Percentiles rank a stretch among this genome's conserved stretches.
Conservation (phyloP, 192 early-diverging fungal species). For the Geranomyces variabilis region DNA sequence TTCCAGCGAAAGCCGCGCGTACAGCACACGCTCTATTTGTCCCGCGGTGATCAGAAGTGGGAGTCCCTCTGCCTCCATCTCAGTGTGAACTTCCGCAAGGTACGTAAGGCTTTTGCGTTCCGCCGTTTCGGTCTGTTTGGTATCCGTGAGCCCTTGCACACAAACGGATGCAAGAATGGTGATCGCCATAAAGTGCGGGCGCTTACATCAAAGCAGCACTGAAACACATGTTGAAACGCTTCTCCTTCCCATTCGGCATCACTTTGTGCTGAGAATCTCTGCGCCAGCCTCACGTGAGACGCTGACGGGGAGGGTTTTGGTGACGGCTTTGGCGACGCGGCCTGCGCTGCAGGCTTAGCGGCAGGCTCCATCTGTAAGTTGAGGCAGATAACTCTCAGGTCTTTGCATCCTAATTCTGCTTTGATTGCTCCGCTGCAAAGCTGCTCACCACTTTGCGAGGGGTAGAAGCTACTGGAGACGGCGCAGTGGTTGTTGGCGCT, state of each 20-base stretch:
- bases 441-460: not conserved
- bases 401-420: too few relatives aligned
- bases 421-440: not conserved
- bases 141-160: not conserved
- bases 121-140: not conserved
- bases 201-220: constrained; percentile 74
- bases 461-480: too few relatives aligned
- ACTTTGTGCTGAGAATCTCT: constrained; percentile 30
- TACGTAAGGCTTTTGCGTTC: constrained; percentile 23
- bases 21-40: constrained; percentile 35
- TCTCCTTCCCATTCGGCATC: constrained; percentile 85
- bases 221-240: constrained; percentile 74
- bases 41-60: constrained; percentile 28
- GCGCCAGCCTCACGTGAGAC: not conserved
- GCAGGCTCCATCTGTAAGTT: not conserved
- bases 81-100: constrained; percentile 30
- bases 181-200: not conserved
- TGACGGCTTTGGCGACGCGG: not conserved
- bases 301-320: constrained; percentile 18
- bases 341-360: not conserved
- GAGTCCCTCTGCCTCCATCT: constrained; percentile 29
- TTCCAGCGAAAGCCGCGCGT: constrained; percentile 42
- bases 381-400: not conserved
- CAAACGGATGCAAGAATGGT: not conserved
- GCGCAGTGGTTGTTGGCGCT: not conserved